Conservation (phyloP, 176 grass and related monocot species). For the Pharus latifolius region DNA sequence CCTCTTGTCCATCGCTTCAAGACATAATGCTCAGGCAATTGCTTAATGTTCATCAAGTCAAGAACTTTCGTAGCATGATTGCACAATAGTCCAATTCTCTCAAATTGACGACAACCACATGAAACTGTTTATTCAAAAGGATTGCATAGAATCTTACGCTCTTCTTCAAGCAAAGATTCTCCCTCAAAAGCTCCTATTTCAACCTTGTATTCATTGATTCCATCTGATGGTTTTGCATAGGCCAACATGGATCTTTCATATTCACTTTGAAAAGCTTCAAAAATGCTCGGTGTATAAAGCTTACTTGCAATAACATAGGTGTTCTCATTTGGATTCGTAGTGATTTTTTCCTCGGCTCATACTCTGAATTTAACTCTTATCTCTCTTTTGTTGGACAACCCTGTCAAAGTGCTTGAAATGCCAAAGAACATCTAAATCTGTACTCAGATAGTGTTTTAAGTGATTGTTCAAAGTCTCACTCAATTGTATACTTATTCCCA, state of each 20-base stretch:
- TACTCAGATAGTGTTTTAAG: too few species aligned
- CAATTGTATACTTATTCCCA: too few species aligned
- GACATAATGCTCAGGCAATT: not conserved
- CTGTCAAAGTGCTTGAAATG: too few species aligned
- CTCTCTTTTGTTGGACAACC: too few species aligned
- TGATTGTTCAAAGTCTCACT: too few species aligned
- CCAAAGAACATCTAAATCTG: too few species aligned
- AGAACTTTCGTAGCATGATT: constrained; percentile 4
- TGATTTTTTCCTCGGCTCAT: not conserved
- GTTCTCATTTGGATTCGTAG: not conserved
- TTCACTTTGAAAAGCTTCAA: too few species aligned
- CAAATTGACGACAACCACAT: not conserved
- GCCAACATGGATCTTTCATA: too few species aligned
- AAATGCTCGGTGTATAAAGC: too few species aligned
- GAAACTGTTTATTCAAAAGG: not conserved
- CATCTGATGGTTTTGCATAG: not conserved
- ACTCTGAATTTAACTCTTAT: not conserved
- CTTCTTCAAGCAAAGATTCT: not conserved
- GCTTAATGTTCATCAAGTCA: not conserved
- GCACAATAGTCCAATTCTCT: not conserved
- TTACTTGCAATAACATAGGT: not conserved
- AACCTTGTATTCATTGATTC: not conserved
- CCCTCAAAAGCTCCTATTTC: not conserved
- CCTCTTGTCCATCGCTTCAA: not conserved
- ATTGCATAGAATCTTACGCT: not conserved